Evolutionary conservation across 805 yeast genomes (phyloP).

Genomic region (Kregervanrija delftensis): DNA sequence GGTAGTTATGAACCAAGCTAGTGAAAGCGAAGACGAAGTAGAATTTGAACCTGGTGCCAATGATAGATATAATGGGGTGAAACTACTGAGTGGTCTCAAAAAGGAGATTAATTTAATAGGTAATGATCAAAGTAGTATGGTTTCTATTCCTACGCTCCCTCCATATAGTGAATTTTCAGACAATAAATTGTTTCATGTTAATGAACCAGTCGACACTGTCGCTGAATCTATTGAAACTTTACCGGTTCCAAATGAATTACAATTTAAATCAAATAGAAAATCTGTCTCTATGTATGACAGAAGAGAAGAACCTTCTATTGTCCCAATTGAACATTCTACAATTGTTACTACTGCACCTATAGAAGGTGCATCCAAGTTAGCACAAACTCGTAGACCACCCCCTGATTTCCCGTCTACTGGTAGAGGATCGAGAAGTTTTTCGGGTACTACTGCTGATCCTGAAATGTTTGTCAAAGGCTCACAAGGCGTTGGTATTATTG

Average conservation of each 20-base stretch:
- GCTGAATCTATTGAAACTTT: too few relatives aligned
- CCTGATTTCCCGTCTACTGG: slow-evolving; percentile 32
- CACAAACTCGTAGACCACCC: slow-evolving; percentile 30
- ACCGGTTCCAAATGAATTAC: too few relatives aligned
- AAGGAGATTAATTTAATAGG: too few relatives aligned
- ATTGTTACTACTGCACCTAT: slow-evolving; percentile 15
- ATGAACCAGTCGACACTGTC: too few relatives aligned
- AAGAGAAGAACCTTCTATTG: slow-evolving; percentile 30
- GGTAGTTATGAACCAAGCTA: too few relatives aligned
- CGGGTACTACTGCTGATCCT: slow-evolving; percentile 28
- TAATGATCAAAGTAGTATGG: not conserved
- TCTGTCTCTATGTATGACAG: slow-evolving; percentile 28
- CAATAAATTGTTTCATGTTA: too few relatives aligned
- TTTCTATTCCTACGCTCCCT: too few relatives aligned
- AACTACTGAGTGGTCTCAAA: too few relatives aligned
- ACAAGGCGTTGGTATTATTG: not conserved
- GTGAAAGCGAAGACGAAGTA: too few relatives aligned
- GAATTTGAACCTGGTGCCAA: too few relatives aligned
- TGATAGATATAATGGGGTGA: too few relatives aligned
- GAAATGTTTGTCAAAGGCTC: slow-evolving; percentile 19
- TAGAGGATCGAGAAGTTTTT: slow-evolving; percentile 31
- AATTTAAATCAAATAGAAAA: not conserved
- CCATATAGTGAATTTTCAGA: too few relatives aligned
- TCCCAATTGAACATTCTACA: slow-evolving; percentile 22
- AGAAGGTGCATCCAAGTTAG: slow-evolving; percentile 1